A percentile compares a stretch with the other conserved stretches of the same genome.
These are phyloP conservation scores for Zizania palustris DNA, from an alignment of 202 grass and related monocot species.

Conservation along the genomic window DNA sequence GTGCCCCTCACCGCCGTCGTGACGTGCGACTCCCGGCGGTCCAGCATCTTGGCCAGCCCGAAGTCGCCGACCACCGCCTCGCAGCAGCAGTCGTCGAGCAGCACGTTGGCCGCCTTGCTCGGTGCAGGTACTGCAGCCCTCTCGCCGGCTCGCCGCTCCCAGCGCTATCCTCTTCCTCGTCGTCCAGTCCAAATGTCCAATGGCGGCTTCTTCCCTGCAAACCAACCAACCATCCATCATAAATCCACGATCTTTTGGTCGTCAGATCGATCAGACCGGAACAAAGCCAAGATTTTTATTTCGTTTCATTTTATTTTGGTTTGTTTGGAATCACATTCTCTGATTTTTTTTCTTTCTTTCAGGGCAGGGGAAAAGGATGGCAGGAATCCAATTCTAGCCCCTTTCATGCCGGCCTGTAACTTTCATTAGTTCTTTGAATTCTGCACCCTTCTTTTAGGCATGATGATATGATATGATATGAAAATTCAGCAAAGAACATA, in stretches of 20 bases:
- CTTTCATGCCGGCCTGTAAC: constrained; percentile 27
- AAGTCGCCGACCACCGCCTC: constrained; percentile 92
- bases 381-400: constrained; percentile 46
- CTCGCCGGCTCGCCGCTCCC: constrained; percentile 81
- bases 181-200: constrained; percentile 88
- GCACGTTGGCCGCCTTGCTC: constrained; percentile 92
- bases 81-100: constrained; percentile 82
- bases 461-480: not conserved
- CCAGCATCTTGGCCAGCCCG: constrained; percentile 87
- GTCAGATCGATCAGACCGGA: not conserved
- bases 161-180: constrained; percentile 87
- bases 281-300: constrained; percentile 27
- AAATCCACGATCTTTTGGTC: too few species aligned
- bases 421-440: constrained; percentile 11
- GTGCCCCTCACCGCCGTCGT: constrained; percentile 91
- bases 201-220: constrained; percentile 76
- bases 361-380: constrained; percentile 34
- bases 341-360: not conserved
- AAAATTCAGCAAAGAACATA: constrained; percentile 38
- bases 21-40: constrained; percentile 84
- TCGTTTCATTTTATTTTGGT: too few species aligned
- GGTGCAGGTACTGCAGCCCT: constrained; percentile 85
- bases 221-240: too few species aligned
- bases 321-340: constrained; percentile 50
- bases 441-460: constrained; percentile 29